phyloP scores from a whole-genome alignment of 2,329 filamentous ascomycete genomes.

The Colletotrichum somersetense region DNA sequence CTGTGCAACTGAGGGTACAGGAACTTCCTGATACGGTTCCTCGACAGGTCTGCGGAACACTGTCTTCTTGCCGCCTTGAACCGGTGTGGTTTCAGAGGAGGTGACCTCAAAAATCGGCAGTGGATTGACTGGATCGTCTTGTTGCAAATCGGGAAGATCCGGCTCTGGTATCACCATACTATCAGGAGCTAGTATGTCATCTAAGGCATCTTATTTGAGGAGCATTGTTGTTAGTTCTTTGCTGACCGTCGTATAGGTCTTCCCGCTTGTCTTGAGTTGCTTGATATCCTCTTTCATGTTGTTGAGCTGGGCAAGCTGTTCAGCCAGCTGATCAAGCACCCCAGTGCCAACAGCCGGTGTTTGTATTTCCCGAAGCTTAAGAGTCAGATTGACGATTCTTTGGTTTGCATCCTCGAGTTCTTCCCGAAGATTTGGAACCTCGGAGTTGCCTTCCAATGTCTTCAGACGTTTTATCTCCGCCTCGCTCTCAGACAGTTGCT shows the following conservation, averaged over 20 bases:
- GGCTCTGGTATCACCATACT: constrained; percentile 1
- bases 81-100: constrained; percentile 9
- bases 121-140: not conserved
- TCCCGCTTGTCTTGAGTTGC: constrained; percentile 10
- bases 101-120: not conserved
- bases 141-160: constrained; percentile 12
- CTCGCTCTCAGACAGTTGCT: not conserved
- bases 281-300: not conserved
- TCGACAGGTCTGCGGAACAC: constrained; percentile 28
- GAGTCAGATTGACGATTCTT: constrained; percentile 36
- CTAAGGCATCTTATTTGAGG: not conserved
- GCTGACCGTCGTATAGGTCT: not conserved
- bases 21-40: not conserved
- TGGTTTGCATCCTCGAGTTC: constrained; percentile 31
- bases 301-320: constrained; percentile 23
- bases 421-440: constrained; percentile 5
- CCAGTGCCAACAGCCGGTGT: not conserved
- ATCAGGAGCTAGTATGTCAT: not conserved
- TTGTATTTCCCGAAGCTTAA: constrained; percentile 31
- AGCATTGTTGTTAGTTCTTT: not conserved
- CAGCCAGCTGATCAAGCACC: constrained; percentile 2
- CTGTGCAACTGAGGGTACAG: constrained; percentile 16
- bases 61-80: constrained; percentile 5
- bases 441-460: not conserved
- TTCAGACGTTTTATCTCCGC: constrained; percentile 5